These are phyloP conservation scores for Phylloporus scabripes DNA, from an alignment of 768 basidiomycete genomes.

Conservation along the genomic window DNA sequence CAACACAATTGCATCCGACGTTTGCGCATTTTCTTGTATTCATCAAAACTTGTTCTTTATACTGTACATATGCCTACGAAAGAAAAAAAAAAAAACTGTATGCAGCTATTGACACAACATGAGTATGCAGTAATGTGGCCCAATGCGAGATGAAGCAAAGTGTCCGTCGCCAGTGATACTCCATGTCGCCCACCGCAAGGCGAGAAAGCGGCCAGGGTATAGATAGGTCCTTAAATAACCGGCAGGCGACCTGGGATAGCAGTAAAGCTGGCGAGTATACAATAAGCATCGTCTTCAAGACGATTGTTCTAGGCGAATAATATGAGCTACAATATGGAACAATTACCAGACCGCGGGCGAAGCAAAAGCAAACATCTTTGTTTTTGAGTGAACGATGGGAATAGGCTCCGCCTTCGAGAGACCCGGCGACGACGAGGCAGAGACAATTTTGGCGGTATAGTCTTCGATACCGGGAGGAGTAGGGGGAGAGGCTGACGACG, in stretches of 20 bases:
- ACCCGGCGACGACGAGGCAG: conserved; percentile 35
- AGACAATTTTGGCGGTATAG: conserved; percentile 43
- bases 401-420: conserved; percentile 20
- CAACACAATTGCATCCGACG: neutral
- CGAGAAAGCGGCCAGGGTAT: conserved; percentile 22
- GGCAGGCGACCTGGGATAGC: conserved; percentile 9
- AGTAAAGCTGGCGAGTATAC: conserved; percentile 16
- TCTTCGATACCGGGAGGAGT: conserved; percentile 53
- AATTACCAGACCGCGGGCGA: conserved; percentile 56
- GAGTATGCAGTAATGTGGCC: conserved; percentile 24
- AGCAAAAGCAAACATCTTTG: conserved; percentile 62
- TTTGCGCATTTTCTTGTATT: conserved; percentile 14
- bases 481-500: conserved; percentile 56
- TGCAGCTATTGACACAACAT: conserved; percentile 37
- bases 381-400: conserved; percentile 37
- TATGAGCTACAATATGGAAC: conserved; percentile 15
- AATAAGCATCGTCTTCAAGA: conserved; percentile 28
- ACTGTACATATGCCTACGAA: conserved; percentile 33
- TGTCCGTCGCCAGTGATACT: conserved; percentile 13
- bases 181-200: conserved; percentile 25
- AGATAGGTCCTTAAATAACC: conserved; percentile 32
- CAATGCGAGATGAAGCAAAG: conserved; percentile 29
- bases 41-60: conserved; percentile 27
- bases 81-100: conserved; percentile 20
- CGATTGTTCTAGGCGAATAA: conserved; percentile 22